Conservation (phyloP, 257 asterid species). For the Solanum appendiculatum region DNA sequence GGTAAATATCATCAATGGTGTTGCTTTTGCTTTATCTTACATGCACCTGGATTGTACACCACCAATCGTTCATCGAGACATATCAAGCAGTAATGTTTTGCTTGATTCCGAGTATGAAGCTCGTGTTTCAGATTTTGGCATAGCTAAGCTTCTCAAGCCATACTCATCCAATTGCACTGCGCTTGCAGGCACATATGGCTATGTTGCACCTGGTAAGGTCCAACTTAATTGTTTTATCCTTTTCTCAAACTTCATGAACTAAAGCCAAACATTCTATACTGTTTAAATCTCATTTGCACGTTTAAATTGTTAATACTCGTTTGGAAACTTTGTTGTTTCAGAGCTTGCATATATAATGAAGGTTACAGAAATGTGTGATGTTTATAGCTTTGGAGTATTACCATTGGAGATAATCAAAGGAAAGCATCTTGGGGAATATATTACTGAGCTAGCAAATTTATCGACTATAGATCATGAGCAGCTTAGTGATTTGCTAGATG, state of each 20-base stretch:
- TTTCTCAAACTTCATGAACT: too few species aligned
- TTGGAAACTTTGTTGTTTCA: not conserved
- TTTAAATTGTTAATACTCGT: not conserved
- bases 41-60: not conserved
- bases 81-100: not conserved
- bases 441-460: not conserved
- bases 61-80: slow-evolving; percentile 7
- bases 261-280: not conserved
- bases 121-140: not conserved
- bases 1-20: not conserved
- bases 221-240: not conserved
- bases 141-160: not conserved
- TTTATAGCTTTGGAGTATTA: not conserved
- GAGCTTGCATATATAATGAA: not conserved
- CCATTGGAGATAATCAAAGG: not conserved
- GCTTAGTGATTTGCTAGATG: not conserved
- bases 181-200: not conserved
- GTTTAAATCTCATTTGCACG: not conserved
- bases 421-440: not conserved
- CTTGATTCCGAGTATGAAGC: not conserved
- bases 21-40: not conserved
- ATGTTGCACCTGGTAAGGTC: not conserved
- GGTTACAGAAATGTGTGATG: not conserved
- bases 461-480: not conserved
- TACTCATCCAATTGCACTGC: not conserved